Base-by-base conservation (phyloP, 2,329 filamentous ascomycete genomes). In the Cladosporium austrohemisphaericum region DNA sequence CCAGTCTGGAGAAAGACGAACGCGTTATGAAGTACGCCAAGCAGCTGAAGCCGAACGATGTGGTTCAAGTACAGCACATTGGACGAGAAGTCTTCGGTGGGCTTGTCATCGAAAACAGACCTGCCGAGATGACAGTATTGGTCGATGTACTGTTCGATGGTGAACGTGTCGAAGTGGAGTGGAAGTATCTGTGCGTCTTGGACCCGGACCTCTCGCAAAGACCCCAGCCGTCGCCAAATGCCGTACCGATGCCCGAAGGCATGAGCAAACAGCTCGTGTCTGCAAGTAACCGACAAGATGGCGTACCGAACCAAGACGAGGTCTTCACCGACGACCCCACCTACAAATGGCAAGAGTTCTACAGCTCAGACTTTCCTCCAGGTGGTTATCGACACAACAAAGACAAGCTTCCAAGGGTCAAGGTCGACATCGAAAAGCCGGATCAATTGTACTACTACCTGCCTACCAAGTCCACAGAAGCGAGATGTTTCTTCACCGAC, bases 81-180 rank as follows among this genome's bases (percentile, higher is more conserved):
- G 80, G 84, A 65, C 84, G 87, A 29, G 88, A 97, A 50, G 93
- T 97, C 33, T 95, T 95, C 68, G 93, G 90, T 29, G 93, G 90
- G 45, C 76, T 89, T 47, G 84, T 98, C 40, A 77, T 93, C 19
- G 88, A 95, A 70, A 97, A 95, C 57, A 77, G 87, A 52, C 72
- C 71, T 14, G 81, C 81, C 47, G 92, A 95, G 71, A 79, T 86
- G 64, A 86, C 78, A 50, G 70, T 95, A 18, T 74, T 96, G 22
- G 69, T 97, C 32, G 87, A 95, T 60, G 78, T 95, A 55, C 74
- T 97, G 58, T 92, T 93, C 28, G 84, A 86, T 66, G 87, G 88
- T 83, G 84, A 88, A 51, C 80, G 80, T 32, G 68, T 91, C 38
- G 88, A 93, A 67, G 80, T 92, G 26, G 86, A 91, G 62, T 92